Base-by-base conservation (phyloP, 129 eudicot species). In the Lactuca saligna region DNA sequence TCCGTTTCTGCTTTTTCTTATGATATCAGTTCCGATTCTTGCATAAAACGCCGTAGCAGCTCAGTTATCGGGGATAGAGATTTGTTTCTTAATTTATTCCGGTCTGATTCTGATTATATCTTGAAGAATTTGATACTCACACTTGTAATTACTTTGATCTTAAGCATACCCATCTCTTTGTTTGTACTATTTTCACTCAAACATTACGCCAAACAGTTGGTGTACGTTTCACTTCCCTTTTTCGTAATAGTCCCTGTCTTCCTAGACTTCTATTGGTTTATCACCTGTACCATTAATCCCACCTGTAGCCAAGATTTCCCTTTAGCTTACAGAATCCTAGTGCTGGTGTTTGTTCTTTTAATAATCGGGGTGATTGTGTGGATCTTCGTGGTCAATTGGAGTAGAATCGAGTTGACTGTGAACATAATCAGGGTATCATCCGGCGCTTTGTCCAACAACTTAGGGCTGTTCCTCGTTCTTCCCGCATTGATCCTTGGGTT, bases 191-290 rank as follows among this genome's bases (percentile, higher is more conserved):
- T 79, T 63, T 80, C 92, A 68, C 93, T 94, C 70, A 94, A 90
- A 72, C 95, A 74, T 66, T 94, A 83, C 72, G 77, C 99, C 59
- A 94, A 94, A 71, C 95, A 83, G 87, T 76, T 94, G 70, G 93
- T 94, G 61, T 94, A 94, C 72, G 75, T 68, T 9, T 85, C 93
- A 3, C 82, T 87, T 33, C 99, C 97, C 4, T 85, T 87, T 63
- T 85, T 87, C 46, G 61, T 94, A 17, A 57, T 87, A 10, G 87
- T 94, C 4, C 97, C 97, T 0, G 54, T 94, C 51, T 81, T 79
- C 55, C 4, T 94, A 14, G 82, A 94, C 68, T 78, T 94, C 16
- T 94, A 94, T 49, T 94, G 99, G 99, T 94, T 94, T 39, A 87
- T 94, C 76, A 85, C 93, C 7, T 94, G 99, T 77, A 85, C 96